Conservation (phyloP, 441 rosid species). For the Monsonia emarginata region DNA sequence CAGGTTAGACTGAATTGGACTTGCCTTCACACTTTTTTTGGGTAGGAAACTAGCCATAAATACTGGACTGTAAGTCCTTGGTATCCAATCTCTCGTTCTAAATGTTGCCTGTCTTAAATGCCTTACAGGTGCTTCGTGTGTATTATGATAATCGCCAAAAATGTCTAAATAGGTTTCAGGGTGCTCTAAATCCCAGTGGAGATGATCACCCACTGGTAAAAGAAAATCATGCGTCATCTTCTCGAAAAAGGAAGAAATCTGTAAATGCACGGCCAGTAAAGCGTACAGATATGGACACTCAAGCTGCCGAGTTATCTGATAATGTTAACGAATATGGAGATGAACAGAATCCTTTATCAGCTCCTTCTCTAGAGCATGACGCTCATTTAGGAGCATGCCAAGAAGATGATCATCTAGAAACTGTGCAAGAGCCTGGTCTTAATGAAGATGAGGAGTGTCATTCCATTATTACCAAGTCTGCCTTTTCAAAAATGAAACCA, state of each 20-base stretch:
- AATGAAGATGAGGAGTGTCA: conserved; percentile 34
- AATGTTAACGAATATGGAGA: conserved; percentile 22
- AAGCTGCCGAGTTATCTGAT: conserved; percentile 23
- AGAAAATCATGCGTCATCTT: conserved; percentile 27
- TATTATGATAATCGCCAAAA: conserved; percentile 50
- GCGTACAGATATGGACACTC: conserved; percentile 28
- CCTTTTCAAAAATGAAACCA: conserved; percentile 39
- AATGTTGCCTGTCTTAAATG: not conserved
- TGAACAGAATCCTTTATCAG: conserved; percentile 22
- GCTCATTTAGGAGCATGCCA: conserved; percentile 20
- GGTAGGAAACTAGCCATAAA: not conserved
- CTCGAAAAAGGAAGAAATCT: conserved; percentile 47
- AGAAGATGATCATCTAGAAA: conserved; percentile 32
- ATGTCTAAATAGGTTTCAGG: conserved; percentile 34
- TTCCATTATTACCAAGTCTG: conserved; percentile 33
- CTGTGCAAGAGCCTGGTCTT: conserved; percentile 29
- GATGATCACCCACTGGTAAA: conserved; percentile 22
- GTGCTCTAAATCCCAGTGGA: conserved; percentile 28
- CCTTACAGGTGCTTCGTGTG: conserved; percentile 68
- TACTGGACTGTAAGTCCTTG: not conserved
- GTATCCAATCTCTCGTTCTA: not conserved
- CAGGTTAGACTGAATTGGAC: conserved; percentile 44
- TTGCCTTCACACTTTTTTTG: conserved; percentile 2
- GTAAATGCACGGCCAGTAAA: conserved; percentile 22
- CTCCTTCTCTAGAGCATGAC: conserved; percentile 25